Evolutionary conservation across 352 stramenopile species (phyloP), one percentile per base, ranked within the genome.

Genomic region (Globisporangium takayamanum): DNA sequence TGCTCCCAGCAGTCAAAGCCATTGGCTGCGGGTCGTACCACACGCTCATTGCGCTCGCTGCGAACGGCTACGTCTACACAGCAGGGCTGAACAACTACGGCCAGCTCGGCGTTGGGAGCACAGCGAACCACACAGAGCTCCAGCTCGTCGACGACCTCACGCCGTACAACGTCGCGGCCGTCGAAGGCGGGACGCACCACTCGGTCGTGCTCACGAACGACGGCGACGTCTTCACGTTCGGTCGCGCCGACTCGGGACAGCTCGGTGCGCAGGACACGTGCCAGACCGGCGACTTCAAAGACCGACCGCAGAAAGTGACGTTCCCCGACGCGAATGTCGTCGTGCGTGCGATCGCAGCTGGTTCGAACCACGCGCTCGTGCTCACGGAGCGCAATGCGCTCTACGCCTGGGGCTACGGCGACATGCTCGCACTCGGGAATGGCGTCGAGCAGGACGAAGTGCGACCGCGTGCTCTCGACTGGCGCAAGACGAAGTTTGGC

Each of bases 61-160:
- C 70, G 28, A 87, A 82, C 48, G 84, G 84, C 30, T 86, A 88
- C 58, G 67, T 98, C 4, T 99, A 97, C 75, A 78, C 84, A 6
- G 92, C 78, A 53, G 97, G 97, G 5, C 78, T 98, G 5, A 99
- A 98, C 80, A 96, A 98, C 57, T 99, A 98, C 72, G 97, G 96
- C 11, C 97, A 99, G 68, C 64, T 99, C 22, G 97, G 97, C n/a
- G 73, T 97, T 47, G 94, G 94, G 18, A 86, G 89, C 69, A 88
- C 76, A 33, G 78, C 80, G 30, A 93, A 93, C 66, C 80, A 72
- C 58, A 62, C 56, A 5, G 74, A 81, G 53, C 60, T 89, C 45
- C 77, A 89, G 62, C 78, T 93, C 47, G 84, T 93, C n/a, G 80
- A 90, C 20, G 71, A 84, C 53, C 62, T 93, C 2, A 79, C 72